Percentiles rank a stretch among this genome's conserved stretches.
phyloP scores from a whole-genome alignment of 2,329 filamentous ascomycete genomes.

The Xylaria sp. region DNA sequence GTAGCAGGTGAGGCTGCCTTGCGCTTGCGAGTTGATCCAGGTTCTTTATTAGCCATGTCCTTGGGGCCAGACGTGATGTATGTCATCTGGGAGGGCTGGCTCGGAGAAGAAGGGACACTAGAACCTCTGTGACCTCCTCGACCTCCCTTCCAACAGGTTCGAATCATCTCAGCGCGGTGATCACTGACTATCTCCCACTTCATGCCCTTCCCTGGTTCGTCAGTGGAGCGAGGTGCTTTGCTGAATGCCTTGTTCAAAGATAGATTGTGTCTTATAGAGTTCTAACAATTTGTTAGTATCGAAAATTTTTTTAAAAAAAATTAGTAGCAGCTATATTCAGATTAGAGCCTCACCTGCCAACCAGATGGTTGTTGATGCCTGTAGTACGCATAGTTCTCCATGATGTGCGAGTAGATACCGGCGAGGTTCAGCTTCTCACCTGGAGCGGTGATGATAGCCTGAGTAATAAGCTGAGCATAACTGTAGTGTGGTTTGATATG shows the following conservation, averaged over 20 bases:
- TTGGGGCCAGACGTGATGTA: conserved; percentile 65
- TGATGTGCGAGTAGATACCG: conserved; percentile 95
- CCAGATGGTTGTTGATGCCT: conserved; percentile 74
- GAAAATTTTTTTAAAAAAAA: too few relatives aligned
- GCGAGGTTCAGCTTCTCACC: conserved; percentile 90
- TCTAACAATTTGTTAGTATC: conserved; percentile 56
- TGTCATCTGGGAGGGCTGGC: conserved; percentile 59
- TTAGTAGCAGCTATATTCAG: neutral
- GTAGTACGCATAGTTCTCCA: conserved; percentile 90
- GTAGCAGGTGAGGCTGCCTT: conserved; percentile 59
- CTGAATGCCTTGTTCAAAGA: conserved; percentile 94
- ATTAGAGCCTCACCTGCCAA: conserved; percentile 77
- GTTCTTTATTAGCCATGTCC: conserved; percentile 59
- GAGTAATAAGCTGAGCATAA: conserved; percentile 95
- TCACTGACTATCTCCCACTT: conserved; percentile 95
- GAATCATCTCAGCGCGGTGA: conserved; percentile 84
- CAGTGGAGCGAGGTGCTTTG: conserved; percentile 88
- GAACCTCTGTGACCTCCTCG: conserved; percentile 70
- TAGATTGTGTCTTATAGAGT: conserved; percentile 95
- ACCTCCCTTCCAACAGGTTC: conserved; percentile 68
- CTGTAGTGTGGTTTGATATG: conserved; percentile 96
- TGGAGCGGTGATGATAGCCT: conserved; percentile 85
- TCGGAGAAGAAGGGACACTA: conserved; percentile 73
- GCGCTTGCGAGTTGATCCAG: conserved; percentile 60
- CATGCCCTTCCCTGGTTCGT: conserved; percentile 98